A percentile compares a stretch with the other conserved stretches of the same genome.
Evolutionary conservation across 345 rosid genomes (phyloP).

Genomic region (Trapa bicornis): DNA sequence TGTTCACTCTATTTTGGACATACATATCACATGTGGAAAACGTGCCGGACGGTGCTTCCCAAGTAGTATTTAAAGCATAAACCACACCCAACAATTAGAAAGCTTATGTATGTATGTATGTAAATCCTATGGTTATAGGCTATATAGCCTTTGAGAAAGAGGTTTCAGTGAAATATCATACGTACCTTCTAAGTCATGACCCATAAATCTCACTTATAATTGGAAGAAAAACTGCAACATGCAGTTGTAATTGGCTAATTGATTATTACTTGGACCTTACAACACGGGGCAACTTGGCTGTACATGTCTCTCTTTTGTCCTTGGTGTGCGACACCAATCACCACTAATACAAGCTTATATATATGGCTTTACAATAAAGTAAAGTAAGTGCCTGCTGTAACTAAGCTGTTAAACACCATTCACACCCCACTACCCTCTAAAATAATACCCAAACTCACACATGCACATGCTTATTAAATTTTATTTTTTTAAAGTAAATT

Average conservation of each 20-base stretch:
- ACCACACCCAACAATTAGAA: too few species aligned
- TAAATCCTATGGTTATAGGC: too few species aligned
- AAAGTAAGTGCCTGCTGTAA: conserved; percentile 3
- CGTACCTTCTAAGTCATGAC: too few species aligned
- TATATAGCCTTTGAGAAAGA: too few species aligned
- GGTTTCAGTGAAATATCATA: too few species aligned
- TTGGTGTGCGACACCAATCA: neutral
- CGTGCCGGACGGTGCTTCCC: neutral
- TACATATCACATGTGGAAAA: neutral
- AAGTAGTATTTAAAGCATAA: neutral
- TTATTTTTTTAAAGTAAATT: too few species aligned
- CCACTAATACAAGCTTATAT: neutral
- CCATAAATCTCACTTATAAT: too few species aligned
- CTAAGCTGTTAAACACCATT: conserved; percentile 4
- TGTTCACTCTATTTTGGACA: neutral
- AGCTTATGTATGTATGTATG: too few species aligned
- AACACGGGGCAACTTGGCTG: neutral
- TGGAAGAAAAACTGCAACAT: too few species aligned
- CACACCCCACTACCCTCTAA: neutral
- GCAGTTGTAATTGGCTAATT: neutral
- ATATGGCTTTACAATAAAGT: neutral
- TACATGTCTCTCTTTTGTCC: neutral
- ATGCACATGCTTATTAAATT: too few species aligned
- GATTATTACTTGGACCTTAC: neutral
- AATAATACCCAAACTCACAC: too few species aligned